Evolutionary conservation across 2,329 filamentous ascomycete species (phyloP).

Genomic region (Amauroascus verrucosus): DNA sequence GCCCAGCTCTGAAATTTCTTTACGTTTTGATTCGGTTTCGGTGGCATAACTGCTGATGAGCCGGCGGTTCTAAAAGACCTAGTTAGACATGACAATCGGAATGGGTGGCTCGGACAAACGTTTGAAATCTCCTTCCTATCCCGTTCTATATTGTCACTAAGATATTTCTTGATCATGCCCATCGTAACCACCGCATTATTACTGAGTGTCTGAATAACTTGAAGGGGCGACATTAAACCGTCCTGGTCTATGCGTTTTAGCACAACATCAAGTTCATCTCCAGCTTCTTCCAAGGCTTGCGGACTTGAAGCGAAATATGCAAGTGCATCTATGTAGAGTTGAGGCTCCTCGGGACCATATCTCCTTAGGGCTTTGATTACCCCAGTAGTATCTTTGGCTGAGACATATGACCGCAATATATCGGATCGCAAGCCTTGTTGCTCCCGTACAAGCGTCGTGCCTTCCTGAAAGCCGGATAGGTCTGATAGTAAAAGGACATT

Average conservation of each 20-base stretch:
- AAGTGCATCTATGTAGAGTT: constrained; percentile 82
- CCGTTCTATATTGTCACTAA: constrained; percentile 75
- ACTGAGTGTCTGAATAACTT: constrained; percentile 86
- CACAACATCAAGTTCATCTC: constrained; percentile 70
- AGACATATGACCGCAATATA: constrained; percentile 92
- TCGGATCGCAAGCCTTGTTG: constrained; percentile 85
- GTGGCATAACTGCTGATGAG: constrained; percentile 72
- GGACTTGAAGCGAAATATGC: constrained; percentile 86
- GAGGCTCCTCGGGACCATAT: constrained; percentile 83
- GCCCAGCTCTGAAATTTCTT: constrained; percentile 66
- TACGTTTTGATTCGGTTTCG: constrained; percentile 70
- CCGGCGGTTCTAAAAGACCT: constrained; percentile 51
- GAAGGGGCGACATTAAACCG: constrained; percentile 85
- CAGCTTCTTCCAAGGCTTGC: constrained; percentile 71
- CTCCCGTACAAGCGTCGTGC: constrained; percentile 85
- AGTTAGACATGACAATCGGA: constrained; percentile 2
- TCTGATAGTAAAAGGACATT: constrained; percentile 90
- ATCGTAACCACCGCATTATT: constrained; percentile 79
- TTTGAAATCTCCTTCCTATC: constrained; percentile 74
- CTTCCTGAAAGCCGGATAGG: constrained; percentile 78
- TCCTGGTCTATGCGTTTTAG: constrained; percentile 81
- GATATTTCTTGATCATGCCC: constrained; percentile 92
- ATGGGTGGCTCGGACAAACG: constrained; percentile 23
- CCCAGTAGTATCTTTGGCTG: constrained; percentile 80
- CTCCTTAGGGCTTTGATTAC: constrained; percentile 83